Conservation (phyloP, 805 yeast genomes). For the Myxozyma geophila region DNA sequence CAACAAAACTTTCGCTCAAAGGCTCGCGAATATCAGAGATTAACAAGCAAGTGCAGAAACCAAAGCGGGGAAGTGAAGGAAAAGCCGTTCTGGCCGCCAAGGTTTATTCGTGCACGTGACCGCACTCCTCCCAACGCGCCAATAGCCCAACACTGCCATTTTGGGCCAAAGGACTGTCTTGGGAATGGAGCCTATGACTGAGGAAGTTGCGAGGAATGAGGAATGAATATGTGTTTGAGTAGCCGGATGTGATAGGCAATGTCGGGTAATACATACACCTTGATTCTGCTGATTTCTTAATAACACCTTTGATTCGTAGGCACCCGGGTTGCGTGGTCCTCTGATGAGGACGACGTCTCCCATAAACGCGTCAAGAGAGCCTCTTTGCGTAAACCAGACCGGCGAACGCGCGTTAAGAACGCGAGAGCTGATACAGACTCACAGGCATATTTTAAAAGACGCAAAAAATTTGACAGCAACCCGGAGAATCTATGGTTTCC, state of each 20-base stretch:
- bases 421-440: neutral
- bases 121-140: neutral
- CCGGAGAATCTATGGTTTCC: neutral
- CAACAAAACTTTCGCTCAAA: neutral
- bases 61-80: neutral
- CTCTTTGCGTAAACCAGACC: too few species aligned
- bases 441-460: neutral
- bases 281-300: neutral
- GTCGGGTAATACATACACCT: too few species aligned
- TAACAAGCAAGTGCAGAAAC: neutral
- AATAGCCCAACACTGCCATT: neutral
- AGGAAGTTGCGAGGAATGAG: too few species aligned
- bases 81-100: neutral
- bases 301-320: neutral
- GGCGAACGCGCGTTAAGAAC: too few species aligned
- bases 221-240: too few species aligned
- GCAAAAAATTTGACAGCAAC: neutral
- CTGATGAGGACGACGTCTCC: constrained; percentile 9
- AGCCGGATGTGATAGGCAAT: too few species aligned
- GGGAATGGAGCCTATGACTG: neutral
- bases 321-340: constrained; percentile 6
- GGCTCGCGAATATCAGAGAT: neutral
- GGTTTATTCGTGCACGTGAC: neutral
- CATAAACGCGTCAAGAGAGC: neutral
- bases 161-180: neutral